Base-by-base conservation (phyloP, 257 asterid species). In the Paulownia fortunei region DNA sequence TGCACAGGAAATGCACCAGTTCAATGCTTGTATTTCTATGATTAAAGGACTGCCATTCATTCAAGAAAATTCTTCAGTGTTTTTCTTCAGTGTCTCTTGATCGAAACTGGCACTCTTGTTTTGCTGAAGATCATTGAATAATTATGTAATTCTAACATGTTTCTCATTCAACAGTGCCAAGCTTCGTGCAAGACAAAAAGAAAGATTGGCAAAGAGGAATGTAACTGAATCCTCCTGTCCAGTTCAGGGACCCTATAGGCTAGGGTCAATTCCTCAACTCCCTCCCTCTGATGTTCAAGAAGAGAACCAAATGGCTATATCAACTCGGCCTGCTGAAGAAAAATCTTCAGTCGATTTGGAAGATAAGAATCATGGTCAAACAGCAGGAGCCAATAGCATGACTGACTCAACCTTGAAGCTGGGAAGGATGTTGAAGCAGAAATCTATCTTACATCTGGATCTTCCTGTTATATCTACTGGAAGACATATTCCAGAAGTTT, bases 141-240 rank as follows among this genome's bases (percentile, higher is more conserved):
- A n/a, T 52, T 46, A 72, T 52, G 24, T 60, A 26, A 3, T 49
- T 46, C 66, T 77, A 36, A 71, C 32, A 36, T 32, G 55, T 71
- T 75, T 59, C 24, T 51, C 79, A 24, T 78, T 71, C 79, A 15
- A 82, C 94, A 95, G 99, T 83, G 64, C 83, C 42, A 93, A 86
- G 88, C 98, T 96, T 82, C 97, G 98, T 46, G 90, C 93, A 16
- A 85, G 97, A 84, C 98, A 93, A 81, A 96, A 90, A 41, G 94
- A 89, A 82, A 84, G 96, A 78, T 27, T 96, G 80, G 90, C 92
- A 27, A 84, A 66, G 81, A 83, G 87, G 79, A 86, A 86, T 37
- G 79, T 47, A 23, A 60, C 39, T 42, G 97, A 84, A 80, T 79
- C 86, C 59, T 72, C 79, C 58, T 72, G 76, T 72, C 76, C 80